Base-by-base conservation (phyloP, 495 filamentous ascomycete species). In the Tuber calosporum region DNA sequence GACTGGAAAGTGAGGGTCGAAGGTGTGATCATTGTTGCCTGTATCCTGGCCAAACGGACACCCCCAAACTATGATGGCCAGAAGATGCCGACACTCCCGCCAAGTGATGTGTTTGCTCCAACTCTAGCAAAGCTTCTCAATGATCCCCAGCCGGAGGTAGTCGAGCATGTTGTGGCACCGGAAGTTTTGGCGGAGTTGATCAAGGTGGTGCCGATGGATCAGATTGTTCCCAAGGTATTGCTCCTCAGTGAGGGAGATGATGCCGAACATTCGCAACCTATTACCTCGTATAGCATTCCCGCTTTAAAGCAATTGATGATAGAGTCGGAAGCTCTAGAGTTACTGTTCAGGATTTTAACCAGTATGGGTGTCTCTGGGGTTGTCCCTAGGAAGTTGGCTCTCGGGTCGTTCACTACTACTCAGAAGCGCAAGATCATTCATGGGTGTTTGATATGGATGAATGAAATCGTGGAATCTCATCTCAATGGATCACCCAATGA, bases 1-100 rank as follows among this genome's bases (percentile, higher is more conserved):
- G 80, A 82, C 66, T 82, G 80, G 80, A 77, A 75, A 72, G 77
- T 82, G 48, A 79, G 80, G 67, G 80, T 81, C 15, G 80, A 82
- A 48, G 80, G 80, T 4, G 72, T 82, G 15, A 78, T 82, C 39
- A 74, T 76, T 58, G 80, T 82, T 74, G 80, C 80, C 26, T 82
- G 80, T 67, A 74, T 82, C 41, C 77, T 82, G 62, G 80, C 80
- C 20, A 79, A 80, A 73, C 74, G 76, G 34, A 78, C 67, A 72
- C 80, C 80, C n/a, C 80, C 80, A 15, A 76, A 79, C 66, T 81
- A 80, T 45, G 80, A 82, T 53, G 77, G 80, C 15, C 77, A 79
- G 53, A 82, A 79, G 66, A 72, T 82, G 69, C 80, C 80, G 8
- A 79, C 73, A 26, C 79, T 82, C n/a, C 80, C 80, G 17, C 80